Base-by-base conservation (phyloP, 441 rosid genomes). In the Sinapis alba region DNA sequence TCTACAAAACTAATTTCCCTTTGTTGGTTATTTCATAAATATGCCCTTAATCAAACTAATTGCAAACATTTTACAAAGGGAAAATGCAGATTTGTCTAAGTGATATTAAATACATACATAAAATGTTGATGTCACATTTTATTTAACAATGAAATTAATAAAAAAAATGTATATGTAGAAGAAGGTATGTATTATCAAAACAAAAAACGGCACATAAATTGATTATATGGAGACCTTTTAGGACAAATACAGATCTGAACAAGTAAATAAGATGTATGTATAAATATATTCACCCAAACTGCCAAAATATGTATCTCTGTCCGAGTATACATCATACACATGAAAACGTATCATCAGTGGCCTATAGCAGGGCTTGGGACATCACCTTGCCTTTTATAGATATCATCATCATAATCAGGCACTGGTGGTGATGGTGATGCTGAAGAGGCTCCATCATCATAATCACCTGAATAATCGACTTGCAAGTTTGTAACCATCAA, bases 291-390 rank as follows among this genome's bases (percentile, higher is more conserved):
- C 15, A 47, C 53, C 20, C 9, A 47, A 47, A 43, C 45, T 18
- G 58, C 47, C 21, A 69, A 27, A 76, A 43, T 15, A 23, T 16
- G 56, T 50, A 56, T 50, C 68, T 18, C 1, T 16, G 1, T 18
- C 51, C 15, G 15, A 28, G 4, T 56, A 7, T 68, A 50, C 56
- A 18, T 0, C 2, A 30, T 56, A 43, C 27, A 32, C 74, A 56
- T 54, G 34, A 54, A 11, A 54, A 77, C 34, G 68, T 45, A 65
- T 76, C 21, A 54, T 85, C 81, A 78, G 43, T 85, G 89, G 32
- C 85, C 87, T 57, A 78, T 57, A 68, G 84, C 87, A 12, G 86
- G 85, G 75, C 87, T 83, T 78, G 82, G 88, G 32, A 80, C 86
- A 83, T 82, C 86, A 59, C 87, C 86, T 77, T 82, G 88, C 47